These are phyloP conservation scores for Erythrophleum fordii DNA, from an alignment of 306 rosid genomes.

Conservation along the genomic window DNA sequence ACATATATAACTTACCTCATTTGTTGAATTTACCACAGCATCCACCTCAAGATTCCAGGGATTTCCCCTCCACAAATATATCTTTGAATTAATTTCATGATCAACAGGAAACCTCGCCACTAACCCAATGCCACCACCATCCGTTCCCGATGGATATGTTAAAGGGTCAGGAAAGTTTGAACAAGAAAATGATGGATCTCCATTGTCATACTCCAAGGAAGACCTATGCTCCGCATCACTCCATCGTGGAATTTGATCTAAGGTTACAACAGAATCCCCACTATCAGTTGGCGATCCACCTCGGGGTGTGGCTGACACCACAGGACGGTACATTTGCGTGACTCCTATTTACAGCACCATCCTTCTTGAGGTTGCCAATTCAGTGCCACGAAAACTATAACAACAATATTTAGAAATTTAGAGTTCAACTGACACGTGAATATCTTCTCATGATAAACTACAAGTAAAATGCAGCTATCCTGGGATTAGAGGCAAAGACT, in stretches of 20 bases:
- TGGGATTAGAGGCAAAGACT: not conserved
- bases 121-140: slow-evolving; percentile 48
- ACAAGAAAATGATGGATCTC: slow-evolving; percentile 69
- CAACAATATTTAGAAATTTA: slow-evolving; percentile 35
- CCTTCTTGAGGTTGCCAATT: slow-evolving; percentile 35
- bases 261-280: slow-evolving; percentile 74
- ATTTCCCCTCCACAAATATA: slow-evolving; percentile 94
- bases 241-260: slow-evolving; percentile 97
- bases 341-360: slow-evolving; percentile 46
- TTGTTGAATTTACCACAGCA: slow-evolving; percentile 96
- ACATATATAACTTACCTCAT: slow-evolving; percentile 64
- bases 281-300: slow-evolving; percentile 70
- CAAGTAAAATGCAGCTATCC: not conserved
- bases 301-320: slow-evolving; percentile 63
- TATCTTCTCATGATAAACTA: slow-evolving; percentile 14
- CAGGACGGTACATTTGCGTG: slow-evolving; percentile 69
- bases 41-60: slow-evolving; percentile 99
- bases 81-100: slow-evolving; percentile 79
- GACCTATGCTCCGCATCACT: slow-evolving; percentile 79
- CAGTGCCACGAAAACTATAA: slow-evolving; percentile 38
- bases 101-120: slow-evolving; percentile 86
- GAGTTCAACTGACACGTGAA: slow-evolving; percentile 35
- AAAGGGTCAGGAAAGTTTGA: slow-evolving; percentile 82
- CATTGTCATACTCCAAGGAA: slow-evolving; percentile 60
- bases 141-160: slow-evolving; percentile 55